phyloP scores from a whole-genome alignment of 352 stramenopile species.

The Phytophthora pseudosyringae region DNA sequence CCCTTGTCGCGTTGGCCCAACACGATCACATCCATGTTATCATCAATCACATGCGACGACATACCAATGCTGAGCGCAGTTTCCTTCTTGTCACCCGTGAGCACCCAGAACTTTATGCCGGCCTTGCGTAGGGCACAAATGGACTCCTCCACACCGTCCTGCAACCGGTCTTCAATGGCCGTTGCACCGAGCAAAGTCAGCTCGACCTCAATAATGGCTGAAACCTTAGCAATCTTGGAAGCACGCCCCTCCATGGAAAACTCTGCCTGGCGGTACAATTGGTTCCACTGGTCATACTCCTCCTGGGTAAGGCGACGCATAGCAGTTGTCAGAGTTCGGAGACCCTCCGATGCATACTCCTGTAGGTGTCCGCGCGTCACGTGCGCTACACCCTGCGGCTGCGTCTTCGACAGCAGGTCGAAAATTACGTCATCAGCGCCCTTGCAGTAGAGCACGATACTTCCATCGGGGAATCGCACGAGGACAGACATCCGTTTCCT shows the following conservation, averaged over 20 bases:
- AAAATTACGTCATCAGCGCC: constrained; percentile 86
- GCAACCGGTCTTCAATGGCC: constrained; percentile 93
- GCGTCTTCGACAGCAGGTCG: constrained; percentile 63
- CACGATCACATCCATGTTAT: constrained; percentile 92
- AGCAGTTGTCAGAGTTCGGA: constrained; percentile 79
- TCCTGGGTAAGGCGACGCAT: constrained; percentile 69
- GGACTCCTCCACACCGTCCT: constrained; percentile 93
- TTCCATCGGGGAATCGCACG: constrained; percentile 79
- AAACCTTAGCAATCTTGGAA: constrained; percentile 77
- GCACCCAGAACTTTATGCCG: constrained; percentile 96
- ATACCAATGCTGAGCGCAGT: constrained; percentile 89
- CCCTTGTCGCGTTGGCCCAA: constrained; percentile 83
- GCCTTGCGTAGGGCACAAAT: constrained; percentile 93
- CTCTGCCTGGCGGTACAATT: constrained; percentile 76
- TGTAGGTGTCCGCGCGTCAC: constrained; percentile 85
- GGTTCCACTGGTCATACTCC: constrained; percentile 81
- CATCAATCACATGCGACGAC: constrained; percentile 90
- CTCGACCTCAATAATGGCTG: constrained; percentile 87
- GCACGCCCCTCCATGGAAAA: constrained; percentile 76
- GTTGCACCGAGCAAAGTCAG: constrained; percentile 90
- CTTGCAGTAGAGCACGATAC: constrained; percentile 87
- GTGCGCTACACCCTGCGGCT: constrained; percentile 80
- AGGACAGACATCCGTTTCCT: constrained; percentile 99
- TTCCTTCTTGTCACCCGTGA: constrained; percentile 94
- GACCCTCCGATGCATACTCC: constrained; percentile 79